phyloP scores from a whole-genome alignment of 2,329 filamentous ascomycete genomes.

The Cercospora zeina region DNA sequence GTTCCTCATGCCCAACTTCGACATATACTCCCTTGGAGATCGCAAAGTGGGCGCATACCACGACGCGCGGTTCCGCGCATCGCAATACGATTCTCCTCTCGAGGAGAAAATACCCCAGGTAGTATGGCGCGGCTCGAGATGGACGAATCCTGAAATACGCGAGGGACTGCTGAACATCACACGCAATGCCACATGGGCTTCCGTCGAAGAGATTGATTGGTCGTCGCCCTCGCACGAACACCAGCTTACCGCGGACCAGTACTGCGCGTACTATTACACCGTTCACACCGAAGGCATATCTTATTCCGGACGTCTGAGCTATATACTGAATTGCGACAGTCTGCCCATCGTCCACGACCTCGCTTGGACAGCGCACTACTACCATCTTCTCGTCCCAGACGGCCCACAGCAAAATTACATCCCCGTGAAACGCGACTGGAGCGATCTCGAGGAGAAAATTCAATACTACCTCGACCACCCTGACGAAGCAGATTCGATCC shows the following conservation, averaged over 20 bases:
- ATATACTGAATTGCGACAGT: constrained; percentile 36
- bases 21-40: constrained; percentile 48
- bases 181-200: constrained; percentile 40
- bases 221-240: constrained; percentile 9
- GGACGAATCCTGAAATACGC: constrained; percentile 31
- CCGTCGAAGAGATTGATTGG: constrained; percentile 36
- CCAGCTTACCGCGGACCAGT: constrained; percentile 28
- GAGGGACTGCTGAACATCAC: constrained; percentile 36
- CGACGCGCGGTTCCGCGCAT: constrained; percentile 30
- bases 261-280: constrained; percentile 35
- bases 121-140: constrained; percentile 35
- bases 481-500: constrained; percentile 32
- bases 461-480: constrained; percentile 31
- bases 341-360: constrained; percentile 35
- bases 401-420: constrained; percentile 38
- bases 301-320: constrained; percentile 37
- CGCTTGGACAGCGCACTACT: constrained; percentile 32
- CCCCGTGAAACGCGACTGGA: constrained; percentile 31
- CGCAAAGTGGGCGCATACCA: constrained; percentile 17
- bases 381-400: constrained; percentile 32
- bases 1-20: constrained; percentile 57
- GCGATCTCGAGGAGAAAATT: constrained; percentile 35
- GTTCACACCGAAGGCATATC: constrained; percentile 37
- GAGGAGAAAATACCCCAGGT: constrained; percentile 32
- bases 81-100: constrained; percentile 25